Base-by-base conservation (phyloP, 208 protist species). In the Leishmania major region DNA sequence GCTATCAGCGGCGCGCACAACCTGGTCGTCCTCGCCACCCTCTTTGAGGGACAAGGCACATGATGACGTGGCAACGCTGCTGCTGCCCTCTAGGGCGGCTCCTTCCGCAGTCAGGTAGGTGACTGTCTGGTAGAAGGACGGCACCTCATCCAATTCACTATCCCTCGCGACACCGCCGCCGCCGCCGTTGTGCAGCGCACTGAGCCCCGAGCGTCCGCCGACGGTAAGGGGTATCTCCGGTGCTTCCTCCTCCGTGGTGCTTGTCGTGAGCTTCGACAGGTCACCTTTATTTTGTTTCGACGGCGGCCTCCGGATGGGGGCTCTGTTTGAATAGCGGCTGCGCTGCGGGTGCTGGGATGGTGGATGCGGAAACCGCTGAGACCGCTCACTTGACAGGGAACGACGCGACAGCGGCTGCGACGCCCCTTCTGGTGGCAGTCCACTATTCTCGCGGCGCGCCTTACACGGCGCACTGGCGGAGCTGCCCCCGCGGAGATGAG, bases 111-210 rank as follows among this genome's bases (percentile, higher is more conserved):
- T 40, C 35, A 84, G 77, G n/a, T 71, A 81, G 8, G 69, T 72
- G 35, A 79, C 80, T 1, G 84, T 84, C 17, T 84, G 80, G 28
- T 80, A 84, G 28, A 80, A 81, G 25, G 79, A 76, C 47, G 79
- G 75, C 49, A 31, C 47, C 25, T 71, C 72, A 7, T n/a, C 45
- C 17, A 22, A 49, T 28, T 60, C 57, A n/a, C 31, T 31, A 13
- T 37, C 59, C 45, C 17, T 55, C 70, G 22, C 43, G 3, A 53
- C 70, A 47, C 25, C 47, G 25, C 51, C 72, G 72, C 72, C 7
- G 72, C 67, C 67, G 3, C 67, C 67, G 31, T 47, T 47, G 19
- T 72, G 67, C 67, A 10, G 35, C 5, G 22, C n/a, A 60, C 31
- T 60, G 25, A 35, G 28, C 35, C 47, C 51, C 72, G n/a, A 15